Percentiles rank a stretch among this genome's conserved stretches.
phyloP scores from a whole-genome alignment of 2,329 filamentous ascomycete genomes.

The Cephalotrichum gorgonifer region DNA sequence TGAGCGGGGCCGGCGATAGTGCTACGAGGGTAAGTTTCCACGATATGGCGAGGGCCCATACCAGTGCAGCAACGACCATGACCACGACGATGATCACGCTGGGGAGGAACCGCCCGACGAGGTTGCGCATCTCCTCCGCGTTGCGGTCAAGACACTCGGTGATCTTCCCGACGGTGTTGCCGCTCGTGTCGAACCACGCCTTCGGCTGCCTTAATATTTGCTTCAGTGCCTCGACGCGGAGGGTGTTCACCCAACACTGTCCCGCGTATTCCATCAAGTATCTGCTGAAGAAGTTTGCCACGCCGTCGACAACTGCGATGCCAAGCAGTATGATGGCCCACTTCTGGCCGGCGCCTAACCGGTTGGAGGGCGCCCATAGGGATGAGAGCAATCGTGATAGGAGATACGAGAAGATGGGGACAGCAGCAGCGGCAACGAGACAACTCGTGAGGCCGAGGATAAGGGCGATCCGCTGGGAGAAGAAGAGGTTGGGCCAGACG shows the following conservation, averaged over 20 bases:
- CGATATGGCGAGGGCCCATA: constrained; percentile 63
- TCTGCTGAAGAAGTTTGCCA: constrained; percentile 54
- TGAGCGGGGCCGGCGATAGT: constrained; percentile 55
- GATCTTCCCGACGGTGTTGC: constrained; percentile 51
- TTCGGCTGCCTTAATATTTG: constrained; percentile 66
- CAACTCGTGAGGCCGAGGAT: constrained; percentile 51
- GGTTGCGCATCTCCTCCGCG: constrained; percentile 77
- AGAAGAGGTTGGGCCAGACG: constrained; percentile 56
- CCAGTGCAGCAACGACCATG: constrained; percentile 59
- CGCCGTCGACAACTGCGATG: constrained; percentile 56
- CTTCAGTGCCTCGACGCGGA: constrained; percentile 58
- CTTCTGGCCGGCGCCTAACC: constrained; percentile 36
- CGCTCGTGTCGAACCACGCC: constrained; percentile 64
- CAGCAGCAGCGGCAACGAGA: constrained; percentile 53
- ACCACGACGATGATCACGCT: constrained; percentile 54
- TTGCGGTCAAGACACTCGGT: constrained; percentile 67
- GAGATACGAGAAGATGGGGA: constrained; percentile 66
- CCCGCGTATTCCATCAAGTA: constrained; percentile 63
- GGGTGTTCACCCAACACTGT: constrained; percentile 65
- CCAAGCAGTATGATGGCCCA: constrained; percentile 64
- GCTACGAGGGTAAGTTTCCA: constrained; percentile 78
- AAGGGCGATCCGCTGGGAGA: constrained; percentile 40
- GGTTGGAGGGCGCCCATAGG: constrained; percentile 47
- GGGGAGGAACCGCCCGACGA: constrained; percentile 69
- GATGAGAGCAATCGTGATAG: constrained; percentile 63